These are phyloP conservation scores for Ogataea allantospora DNA, from an alignment of 805 yeast genomes.

Conservation along the genomic window DNA sequence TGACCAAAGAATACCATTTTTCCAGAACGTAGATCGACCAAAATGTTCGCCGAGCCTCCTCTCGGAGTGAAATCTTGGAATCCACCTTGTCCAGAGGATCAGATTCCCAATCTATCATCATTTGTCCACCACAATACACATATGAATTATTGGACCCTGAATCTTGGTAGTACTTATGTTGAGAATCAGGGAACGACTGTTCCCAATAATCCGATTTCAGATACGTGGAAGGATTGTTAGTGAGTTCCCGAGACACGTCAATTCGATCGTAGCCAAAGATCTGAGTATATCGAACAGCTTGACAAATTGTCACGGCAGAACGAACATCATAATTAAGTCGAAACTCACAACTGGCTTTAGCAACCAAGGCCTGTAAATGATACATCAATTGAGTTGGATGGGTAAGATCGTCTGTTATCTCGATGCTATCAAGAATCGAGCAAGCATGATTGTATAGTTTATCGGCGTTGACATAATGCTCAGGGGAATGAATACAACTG, in stretches of 20 bases:
- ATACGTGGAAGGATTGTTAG: background rate
- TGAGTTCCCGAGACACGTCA: constrained; percentile 20
- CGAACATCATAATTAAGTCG: constrained; percentile 26
- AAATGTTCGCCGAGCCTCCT: constrained; percentile 32
- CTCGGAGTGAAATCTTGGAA: constrained; percentile 25
- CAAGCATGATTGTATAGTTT: constrained; percentile 21
- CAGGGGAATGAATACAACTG: constrained; percentile 18
- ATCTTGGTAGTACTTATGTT: too few relatives aligned
- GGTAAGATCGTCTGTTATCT: constrained; percentile 17
- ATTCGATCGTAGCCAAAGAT: constrained; percentile 32
- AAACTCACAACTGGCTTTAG: constrained; percentile 29
- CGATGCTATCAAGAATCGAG: constrained; percentile 17
- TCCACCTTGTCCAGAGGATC: constrained; percentile 25
- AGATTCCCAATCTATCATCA: background rate
- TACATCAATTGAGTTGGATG: constrained; percentile 22
- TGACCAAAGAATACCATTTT: constrained; percentile 33
- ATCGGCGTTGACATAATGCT: constrained; percentile 18
- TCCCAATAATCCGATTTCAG: constrained; percentile 1
- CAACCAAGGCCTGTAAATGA: constrained; percentile 26
- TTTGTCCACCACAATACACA: background rate
- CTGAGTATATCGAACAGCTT: constrained; percentile 29
- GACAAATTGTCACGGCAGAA: constrained; percentile 29
- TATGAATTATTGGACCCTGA: background rate
- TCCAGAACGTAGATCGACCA: constrained; percentile 33
- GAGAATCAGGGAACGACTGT: constrained; percentile 1